phyloP scores from a whole-genome alignment of 2,329 filamentous ascomycete species.

The Diaporthe eres region DNA sequence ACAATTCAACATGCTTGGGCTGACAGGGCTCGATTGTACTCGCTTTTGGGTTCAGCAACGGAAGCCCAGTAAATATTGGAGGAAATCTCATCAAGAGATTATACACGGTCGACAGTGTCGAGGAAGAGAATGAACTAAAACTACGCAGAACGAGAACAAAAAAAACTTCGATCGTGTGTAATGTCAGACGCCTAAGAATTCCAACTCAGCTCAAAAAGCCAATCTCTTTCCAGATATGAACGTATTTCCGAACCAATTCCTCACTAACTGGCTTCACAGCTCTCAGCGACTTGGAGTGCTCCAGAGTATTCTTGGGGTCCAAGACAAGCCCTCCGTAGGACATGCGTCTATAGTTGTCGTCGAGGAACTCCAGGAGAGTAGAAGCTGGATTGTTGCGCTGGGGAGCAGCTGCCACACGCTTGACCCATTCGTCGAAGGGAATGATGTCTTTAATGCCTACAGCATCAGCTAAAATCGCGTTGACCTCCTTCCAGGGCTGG shows the following conservation, averaged over 20 bases:
- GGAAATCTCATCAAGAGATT: neutral
- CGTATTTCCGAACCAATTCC: neutral
- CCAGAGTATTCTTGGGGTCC: neutral
- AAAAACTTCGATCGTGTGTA: no score
- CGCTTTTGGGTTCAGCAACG: neutral
- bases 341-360: slow-evolving; percentile 4
- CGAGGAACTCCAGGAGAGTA: neutral
- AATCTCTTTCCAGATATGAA: neutral
- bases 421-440: neutral
- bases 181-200: neutral
- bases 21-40: neutral
- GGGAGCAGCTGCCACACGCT: neutral
- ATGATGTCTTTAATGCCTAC: neutral
- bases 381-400: neutral
- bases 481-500: slow-evolving; percentile 20
- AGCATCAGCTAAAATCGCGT: neutral
- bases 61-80: neutral
- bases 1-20: neutral
- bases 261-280: neutral
- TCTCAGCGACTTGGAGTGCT: neutral
- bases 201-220: neutral
- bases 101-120: neutral
- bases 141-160: neutral
- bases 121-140: neutral
- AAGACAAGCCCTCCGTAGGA: neutral